Conservation (phyloP, 257 asterid species). For the Solanum sparsipilum region DNA sequence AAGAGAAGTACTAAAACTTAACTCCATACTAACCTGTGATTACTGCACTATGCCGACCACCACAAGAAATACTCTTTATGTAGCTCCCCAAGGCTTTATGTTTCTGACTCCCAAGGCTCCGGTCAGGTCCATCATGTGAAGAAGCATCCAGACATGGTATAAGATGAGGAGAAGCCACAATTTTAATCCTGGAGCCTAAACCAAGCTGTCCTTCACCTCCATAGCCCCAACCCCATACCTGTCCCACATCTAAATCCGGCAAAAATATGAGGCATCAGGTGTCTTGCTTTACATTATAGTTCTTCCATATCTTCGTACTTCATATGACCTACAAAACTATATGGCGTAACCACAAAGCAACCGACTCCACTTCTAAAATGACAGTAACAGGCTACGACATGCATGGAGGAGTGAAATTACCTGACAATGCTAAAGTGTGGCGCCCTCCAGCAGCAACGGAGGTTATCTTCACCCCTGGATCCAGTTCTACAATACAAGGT, state of each 20-base stretch:
- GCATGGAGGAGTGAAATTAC: conserved; percentile 20
- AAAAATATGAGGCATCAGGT: conserved; percentile 58
- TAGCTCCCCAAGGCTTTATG: conserved; percentile 30
- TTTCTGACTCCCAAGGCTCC: conserved; percentile 8
- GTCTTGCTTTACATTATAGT: conserved; percentile 48
- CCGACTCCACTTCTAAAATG: conserved; percentile 9
- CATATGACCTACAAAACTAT: conserved; percentile 54
- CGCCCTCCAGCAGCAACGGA: conserved; percentile 86
- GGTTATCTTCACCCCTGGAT: conserved; percentile 56
- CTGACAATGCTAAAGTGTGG: conserved; percentile 63
- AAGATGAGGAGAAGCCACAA: conserved; percentile 80
- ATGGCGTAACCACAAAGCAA: conserved; percentile 31
- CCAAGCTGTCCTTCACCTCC: conserved; percentile 94
- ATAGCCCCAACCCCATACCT: conserved; percentile 96
- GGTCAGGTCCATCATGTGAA: conserved; percentile 28
- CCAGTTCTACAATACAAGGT: conserved; percentile 55
- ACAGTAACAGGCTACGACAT: neutral
- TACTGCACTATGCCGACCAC: conserved; percentile 71
- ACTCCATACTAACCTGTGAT: conserved; percentile 44
- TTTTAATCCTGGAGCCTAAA: conserved; percentile 58
- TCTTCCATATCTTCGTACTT: conserved; percentile 43
- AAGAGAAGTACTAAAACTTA: neutral
- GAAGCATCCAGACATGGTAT: conserved; percentile 50
- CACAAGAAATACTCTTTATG: conserved; percentile 61
- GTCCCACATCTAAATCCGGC: conserved; percentile 77